A percentile compares a stretch with the other conserved stretches of the same genome.
Conservation (phyloP, 305 asterid genomes). For the Salvia sclarea region DNA sequence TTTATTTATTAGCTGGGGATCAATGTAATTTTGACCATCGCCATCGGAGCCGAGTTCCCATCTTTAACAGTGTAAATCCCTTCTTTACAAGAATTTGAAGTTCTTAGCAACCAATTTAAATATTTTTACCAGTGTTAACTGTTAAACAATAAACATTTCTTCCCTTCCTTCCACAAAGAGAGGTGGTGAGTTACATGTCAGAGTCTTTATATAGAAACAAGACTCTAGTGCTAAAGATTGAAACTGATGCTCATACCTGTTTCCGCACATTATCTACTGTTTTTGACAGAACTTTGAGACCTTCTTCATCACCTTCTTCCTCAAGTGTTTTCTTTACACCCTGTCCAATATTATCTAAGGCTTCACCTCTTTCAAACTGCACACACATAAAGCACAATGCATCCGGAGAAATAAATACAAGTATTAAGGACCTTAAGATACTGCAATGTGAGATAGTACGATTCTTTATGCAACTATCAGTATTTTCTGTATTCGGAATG, state of each 20-base stretch:
- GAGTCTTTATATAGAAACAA: conserved; percentile 16
- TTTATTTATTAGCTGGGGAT: neutral
- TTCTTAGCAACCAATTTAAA: conserved; percentile 22
- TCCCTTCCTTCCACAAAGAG: neutral
- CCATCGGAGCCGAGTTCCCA: conserved; percentile 15
- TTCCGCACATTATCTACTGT: conserved; percentile 88
- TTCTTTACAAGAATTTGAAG: conserved; percentile 11
- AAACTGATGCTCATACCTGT: conserved; percentile 52
- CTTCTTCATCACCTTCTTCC: conserved; percentile 85
- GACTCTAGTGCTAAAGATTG: conserved; percentile 17
- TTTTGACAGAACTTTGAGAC: conserved; percentile 73
- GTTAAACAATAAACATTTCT: conserved; percentile 8
- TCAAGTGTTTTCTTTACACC: conserved; percentile 67
- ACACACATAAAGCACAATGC: conserved; percentile 24
- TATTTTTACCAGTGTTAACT: neutral
- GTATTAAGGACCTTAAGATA: conserved; percentile 7
- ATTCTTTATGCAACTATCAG: conserved; percentile 19
- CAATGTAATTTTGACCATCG: conserved; percentile 10
- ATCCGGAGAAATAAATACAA: conserved; percentile 25
- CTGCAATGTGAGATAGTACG: conserved; percentile 3
- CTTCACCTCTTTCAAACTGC: conserved; percentile 95
- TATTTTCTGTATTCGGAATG: conserved; percentile 6
- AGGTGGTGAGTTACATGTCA: conserved; percentile 1
- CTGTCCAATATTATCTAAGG: conserved; percentile 78
- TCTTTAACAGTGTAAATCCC: neutral